These are phyloP conservation scores for Chrysanthemum lavandulifolium DNA, from an alignment of 129 eudicot genomes.

Conservation along the genomic window DNA sequence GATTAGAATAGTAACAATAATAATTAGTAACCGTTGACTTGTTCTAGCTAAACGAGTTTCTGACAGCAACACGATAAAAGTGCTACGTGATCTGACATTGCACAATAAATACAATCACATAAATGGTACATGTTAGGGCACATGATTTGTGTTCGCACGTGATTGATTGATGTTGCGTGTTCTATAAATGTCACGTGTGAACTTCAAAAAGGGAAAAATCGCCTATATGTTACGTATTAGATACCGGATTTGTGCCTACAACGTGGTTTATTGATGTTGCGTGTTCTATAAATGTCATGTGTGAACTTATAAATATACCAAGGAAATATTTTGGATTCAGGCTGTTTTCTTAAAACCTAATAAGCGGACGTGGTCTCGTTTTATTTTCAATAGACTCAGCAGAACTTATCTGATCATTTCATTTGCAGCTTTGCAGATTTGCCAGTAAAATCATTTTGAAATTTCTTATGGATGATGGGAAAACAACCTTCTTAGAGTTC, in stretches of 20 bases:
- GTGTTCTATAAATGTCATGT: background rate
- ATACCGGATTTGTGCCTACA: background rate
- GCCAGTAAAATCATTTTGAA: background rate
- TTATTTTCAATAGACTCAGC: background rate
- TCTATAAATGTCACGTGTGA: background rate
- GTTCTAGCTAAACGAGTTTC: background rate
- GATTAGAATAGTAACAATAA: background rate
- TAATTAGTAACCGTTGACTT: background rate
- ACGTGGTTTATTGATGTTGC: background rate
- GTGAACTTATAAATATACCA: background rate
- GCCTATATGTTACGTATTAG: background rate
- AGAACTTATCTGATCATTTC: background rate
- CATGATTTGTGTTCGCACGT: background rate
- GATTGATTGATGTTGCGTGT: background rate
- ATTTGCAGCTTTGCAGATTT: background rate
- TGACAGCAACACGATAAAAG: constrained; percentile 7
- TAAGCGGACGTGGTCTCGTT: background rate
- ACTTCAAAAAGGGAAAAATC: background rate
- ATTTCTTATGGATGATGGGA: too few relatives aligned
- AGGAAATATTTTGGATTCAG: background rate
- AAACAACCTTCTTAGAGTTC: too few relatives aligned
- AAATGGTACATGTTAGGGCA: background rate
- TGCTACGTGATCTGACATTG: background rate
- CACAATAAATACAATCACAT: background rate
- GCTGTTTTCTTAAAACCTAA: background rate